Evolutionary conservation across 2,329 filamentous ascomycete genomes (phyloP).

Genomic region (Monosporascus sp.): DNA sequence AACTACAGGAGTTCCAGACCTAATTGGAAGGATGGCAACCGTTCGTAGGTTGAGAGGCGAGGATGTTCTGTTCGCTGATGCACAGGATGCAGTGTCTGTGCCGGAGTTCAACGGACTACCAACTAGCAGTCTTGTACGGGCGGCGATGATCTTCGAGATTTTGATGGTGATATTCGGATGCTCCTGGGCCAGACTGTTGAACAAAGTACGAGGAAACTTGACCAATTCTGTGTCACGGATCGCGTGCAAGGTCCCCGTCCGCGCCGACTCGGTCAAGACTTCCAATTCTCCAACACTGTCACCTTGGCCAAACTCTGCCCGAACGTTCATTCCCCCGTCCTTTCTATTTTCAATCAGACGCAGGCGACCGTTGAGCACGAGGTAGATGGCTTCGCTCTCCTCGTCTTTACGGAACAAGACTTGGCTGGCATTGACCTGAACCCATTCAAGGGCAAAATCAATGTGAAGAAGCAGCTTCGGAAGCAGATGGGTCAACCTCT

Average conservation of each 20-base stretch:
- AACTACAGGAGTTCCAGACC: conserved; percentile 84
- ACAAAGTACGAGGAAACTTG: conserved; percentile 90
- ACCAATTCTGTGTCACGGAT: conserved; percentile 95
- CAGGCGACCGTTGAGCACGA: conserved; percentile 89
- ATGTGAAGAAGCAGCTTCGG: conserved; percentile 91
- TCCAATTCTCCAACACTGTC: conserved; percentile 97
- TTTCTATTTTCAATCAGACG: conserved; percentile 78
- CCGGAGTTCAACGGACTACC: conserved; percentile 70
- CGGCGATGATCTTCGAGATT: conserved; percentile 97
- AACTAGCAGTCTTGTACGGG: conserved; percentile 83
- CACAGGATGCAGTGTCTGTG: conserved; percentile 55
- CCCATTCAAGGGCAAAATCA: conserved; percentile 97
- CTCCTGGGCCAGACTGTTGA: conserved; percentile 95
- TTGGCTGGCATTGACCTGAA: conserved; percentile 92
- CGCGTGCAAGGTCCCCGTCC: conserved; percentile 88
- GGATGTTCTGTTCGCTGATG: conserved; percentile 62
- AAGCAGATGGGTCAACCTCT: conserved; percentile 82
- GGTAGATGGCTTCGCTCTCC: conserved; percentile 97
- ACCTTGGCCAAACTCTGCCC: conserved; percentile 92
- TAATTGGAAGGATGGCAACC: conserved; percentile 86
- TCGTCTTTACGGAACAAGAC: conserved; percentile 91
- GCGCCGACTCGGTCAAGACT: conserved; percentile 87
- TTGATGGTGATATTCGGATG: conserved; percentile 98
- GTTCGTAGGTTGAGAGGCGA: conserved; percentile 91
- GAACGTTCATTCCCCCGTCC: conserved; percentile 76